Evolutionary conservation across 2,329 filamentous ascomycete species (phyloP).

Genomic region (Lachnellula willkommii): DNA sequence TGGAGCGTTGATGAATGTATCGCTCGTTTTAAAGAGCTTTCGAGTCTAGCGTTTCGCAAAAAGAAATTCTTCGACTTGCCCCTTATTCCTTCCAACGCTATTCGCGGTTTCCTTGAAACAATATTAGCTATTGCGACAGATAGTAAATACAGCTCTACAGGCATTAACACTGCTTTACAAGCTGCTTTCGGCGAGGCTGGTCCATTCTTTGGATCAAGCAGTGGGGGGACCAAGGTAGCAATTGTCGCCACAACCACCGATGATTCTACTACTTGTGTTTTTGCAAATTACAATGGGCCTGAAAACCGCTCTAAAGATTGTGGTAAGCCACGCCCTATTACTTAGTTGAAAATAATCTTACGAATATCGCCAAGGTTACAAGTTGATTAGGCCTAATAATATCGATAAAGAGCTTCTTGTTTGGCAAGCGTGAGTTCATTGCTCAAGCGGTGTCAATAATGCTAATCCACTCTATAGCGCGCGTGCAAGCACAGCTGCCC

Average conservation of each 20-base stretch:
- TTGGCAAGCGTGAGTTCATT: conserved; percentile 1
- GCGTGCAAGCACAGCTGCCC: conserved; percentile 10
- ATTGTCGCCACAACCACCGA: conserved; percentile 17
- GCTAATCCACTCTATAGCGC: conserved; percentile 1
- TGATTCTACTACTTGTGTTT: conserved; percentile 9
- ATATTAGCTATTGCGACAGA: conserved; percentile 4
- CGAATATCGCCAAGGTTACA: too few relatives aligned
- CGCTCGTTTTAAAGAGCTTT: conserved; percentile 2
- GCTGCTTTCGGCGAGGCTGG: background rate
- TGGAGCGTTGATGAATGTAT: conserved; percentile 10
- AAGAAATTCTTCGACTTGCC: background rate
- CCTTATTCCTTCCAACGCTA: background rate
- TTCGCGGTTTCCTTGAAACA: background rate
- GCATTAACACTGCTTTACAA: conserved; percentile 2
- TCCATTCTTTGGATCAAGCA: conserved; percentile 13
- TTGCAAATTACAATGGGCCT: conserved; percentile 24
- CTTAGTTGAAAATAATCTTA: too few relatives aligned
- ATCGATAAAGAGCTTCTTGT: background rate
- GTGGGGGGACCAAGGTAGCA: conserved; percentile 18
- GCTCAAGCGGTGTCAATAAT: background rate
- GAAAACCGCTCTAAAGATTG: conserved; percentile 6
- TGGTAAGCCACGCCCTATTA: too few relatives aligned
- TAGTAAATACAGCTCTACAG: conserved; percentile 9
- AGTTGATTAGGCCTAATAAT: background rate
- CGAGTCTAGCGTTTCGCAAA: conserved; percentile 6